These are phyloP conservation scores for Citrus unshiu DNA, from an alignment of 345 rosid genomes.

Conservation along the genomic window DNA sequence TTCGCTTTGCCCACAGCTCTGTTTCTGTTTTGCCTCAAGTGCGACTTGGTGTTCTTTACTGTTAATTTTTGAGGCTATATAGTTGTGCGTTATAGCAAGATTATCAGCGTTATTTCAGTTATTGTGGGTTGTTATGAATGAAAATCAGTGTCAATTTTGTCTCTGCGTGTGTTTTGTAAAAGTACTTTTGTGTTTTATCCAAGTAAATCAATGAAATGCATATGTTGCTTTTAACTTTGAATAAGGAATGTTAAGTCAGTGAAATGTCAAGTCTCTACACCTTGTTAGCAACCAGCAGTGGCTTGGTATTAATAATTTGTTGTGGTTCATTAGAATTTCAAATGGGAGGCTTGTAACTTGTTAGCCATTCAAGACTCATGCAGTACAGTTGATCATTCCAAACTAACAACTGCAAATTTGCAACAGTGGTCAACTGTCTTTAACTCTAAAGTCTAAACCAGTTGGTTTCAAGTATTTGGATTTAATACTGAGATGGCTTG, in stretches of 20 bases:
- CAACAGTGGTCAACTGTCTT: no score
- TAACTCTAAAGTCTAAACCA: no score
- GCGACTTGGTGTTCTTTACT: background rate
- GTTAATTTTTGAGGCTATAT: background rate
- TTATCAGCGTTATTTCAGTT: background rate
- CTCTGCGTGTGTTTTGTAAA: background rate
- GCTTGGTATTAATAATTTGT: no score
- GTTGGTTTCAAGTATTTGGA: no score
- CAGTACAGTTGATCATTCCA: no score
- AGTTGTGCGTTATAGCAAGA: background rate
- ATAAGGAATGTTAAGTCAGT: background rate
- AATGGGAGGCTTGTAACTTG: no score
- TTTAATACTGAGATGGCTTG: no score
- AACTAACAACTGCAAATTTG: no score
- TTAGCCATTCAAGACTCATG: no score
- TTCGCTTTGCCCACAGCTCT: background rate
- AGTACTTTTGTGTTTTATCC: background rate
- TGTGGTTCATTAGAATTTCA: no score
- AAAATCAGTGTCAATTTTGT: background rate
- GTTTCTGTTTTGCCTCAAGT: background rate
- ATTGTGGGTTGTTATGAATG: background rate
- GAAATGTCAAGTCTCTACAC: no score
- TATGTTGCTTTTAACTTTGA: background rate
- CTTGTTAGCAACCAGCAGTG: no score
- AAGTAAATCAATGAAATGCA: background rate